phyloP scores from a whole-genome alignment of 192 early-diverging fungal genomes.

The Allomyces javanicus region DNA sequence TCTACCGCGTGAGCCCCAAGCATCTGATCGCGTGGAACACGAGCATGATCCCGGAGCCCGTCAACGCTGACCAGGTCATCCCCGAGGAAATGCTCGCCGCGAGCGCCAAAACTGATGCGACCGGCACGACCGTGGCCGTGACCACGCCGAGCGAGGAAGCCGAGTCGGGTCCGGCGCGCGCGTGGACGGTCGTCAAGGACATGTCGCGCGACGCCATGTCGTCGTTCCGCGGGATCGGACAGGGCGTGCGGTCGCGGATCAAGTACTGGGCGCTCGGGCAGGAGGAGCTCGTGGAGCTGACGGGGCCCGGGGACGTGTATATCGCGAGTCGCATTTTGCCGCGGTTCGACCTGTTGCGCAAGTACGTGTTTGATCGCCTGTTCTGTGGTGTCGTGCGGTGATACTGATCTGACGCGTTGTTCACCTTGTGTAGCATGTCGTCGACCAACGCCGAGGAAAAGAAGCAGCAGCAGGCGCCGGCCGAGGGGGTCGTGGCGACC shows the following conservation, averaged over 20 bases:
- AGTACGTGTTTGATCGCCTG: not conserved
- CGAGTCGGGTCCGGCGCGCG: not conserved
- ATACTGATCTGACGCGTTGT: not conserved
- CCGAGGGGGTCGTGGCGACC: no score
- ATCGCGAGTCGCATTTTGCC: not conserved
- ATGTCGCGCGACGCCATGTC: not conserved
- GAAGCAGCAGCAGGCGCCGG: not conserved
- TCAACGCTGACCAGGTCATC: not conserved
- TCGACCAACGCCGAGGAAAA: not conserved
- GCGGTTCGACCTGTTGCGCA: not conserved
- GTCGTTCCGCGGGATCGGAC: not conserved
- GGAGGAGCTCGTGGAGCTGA: not conserved
- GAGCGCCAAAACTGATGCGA: not conserved
- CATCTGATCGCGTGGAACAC: not conserved
- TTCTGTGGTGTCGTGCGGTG: not conserved
- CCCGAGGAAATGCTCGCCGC: not conserved
- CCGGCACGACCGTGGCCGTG: not conserved
- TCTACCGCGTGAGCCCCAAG: slow-evolving; percentile 5
- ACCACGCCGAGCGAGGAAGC: not conserved
- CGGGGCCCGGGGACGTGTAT: not conserved
- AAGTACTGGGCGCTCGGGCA: not conserved
- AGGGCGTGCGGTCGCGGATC: not conserved
- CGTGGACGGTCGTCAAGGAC: not conserved
- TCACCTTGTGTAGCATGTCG: not conserved
- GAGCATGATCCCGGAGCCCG: not conserved